Percentiles rank a stretch among this genome's conserved stretches.
Evolutionary conservation across 2,329 filamentous ascomycete genomes (phyloP).

Genomic region (Colletotrichum destructivum): DNA sequence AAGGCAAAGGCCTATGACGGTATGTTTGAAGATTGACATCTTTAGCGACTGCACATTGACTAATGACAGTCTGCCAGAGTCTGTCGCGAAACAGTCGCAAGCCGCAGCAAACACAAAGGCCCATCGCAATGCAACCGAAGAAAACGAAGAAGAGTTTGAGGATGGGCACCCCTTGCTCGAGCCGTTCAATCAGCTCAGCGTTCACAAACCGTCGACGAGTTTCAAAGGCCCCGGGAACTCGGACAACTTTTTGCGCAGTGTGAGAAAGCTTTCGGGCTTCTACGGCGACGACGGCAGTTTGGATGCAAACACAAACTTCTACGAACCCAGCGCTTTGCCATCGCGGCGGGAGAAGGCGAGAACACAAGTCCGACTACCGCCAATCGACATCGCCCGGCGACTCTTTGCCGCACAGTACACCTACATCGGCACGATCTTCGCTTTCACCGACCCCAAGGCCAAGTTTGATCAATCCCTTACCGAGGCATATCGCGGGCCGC

Average conservation of each 20-base stretch:
- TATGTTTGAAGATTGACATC: not conserved
- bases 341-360: slow-evolving; percentile 48
- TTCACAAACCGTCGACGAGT: slow-evolving; percentile 51
- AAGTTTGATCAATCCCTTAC: slow-evolving; percentile 62
- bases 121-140: slow-evolving; percentile 37
- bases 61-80: not conserved
- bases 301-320: slow-evolving; percentile 52
- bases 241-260: slow-evolving; percentile 56
- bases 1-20: slow-evolving; percentile 39
- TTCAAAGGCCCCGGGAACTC: slow-evolving; percentile 57
- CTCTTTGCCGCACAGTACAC: slow-evolving; percentile 67
- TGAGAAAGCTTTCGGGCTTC: slow-evolving; percentile 54
- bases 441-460: slow-evolving; percentile 61
- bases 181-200: slow-evolving; percentile 53
- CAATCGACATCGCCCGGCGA: slow-evolving; percentile 64
- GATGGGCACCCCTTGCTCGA: slow-evolving; percentile 52
- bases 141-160: slow-evolving; percentile 50
- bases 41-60: not conserved
- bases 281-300: slow-evolving; percentile 51
- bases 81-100: slow-evolving; percentile 4
- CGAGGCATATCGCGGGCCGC: slow-evolving; percentile 59
- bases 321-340: slow-evolving; percentile 53
- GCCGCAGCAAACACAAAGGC: not conserved
- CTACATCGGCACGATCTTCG: slow-evolving; percentile 72
- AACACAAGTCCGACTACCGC: slow-evolving; percentile 58